A percentile compares a stretch with the other conserved stretches of the same genome.
phyloP scores from a whole-genome alignment of 208 protist genomes.

The Leptomonas seymouri region DNA sequence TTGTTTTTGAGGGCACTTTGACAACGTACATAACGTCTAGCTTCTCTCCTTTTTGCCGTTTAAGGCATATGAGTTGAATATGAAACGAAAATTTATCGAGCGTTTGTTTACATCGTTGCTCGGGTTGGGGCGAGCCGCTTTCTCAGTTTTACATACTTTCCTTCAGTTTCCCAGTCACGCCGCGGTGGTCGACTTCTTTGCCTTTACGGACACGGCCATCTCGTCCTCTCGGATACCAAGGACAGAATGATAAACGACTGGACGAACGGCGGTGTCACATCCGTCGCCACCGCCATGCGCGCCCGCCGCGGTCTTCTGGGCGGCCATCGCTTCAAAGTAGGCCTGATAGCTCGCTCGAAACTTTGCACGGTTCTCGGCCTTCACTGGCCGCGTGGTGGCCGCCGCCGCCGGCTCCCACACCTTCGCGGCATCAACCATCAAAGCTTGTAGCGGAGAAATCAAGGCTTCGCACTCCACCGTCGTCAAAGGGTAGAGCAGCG shows the following conservation, averaged over 20 bases:
- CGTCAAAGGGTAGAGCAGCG: constrained; percentile 24
- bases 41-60: too few relatives aligned
- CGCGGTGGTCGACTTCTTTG: constrained; percentile 13
- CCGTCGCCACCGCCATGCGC: constrained; percentile 1
- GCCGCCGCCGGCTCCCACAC: constrained; percentile 6
- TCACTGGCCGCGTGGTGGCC: background rate
- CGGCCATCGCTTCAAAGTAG: constrained; percentile 22
- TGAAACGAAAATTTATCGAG: too few relatives aligned
- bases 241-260: constrained; percentile 21
- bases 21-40: too few relatives aligned
- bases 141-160: too few relatives aligned
- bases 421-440: constrained; percentile 16
- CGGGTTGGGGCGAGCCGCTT: too few relatives aligned
- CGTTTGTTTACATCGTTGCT: too few relatives aligned
- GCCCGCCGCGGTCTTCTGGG: constrained; percentile 8
- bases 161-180: background rate
- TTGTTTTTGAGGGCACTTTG: too few relatives aligned
- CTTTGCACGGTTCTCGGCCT: constrained; percentile 2
- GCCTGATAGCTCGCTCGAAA: constrained; percentile 18
- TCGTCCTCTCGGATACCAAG: constrained; percentile 25
- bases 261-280: background rate
- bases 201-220: background rate
- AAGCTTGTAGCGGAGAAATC: constrained; percentile 13
- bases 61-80: too few relatives aligned
- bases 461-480: constrained; percentile 25